Evolutionary conservation across 2,329 filamentous ascomycete genomes (phyloP), one percentile per base, ranked within the genome.

Genomic region (Trichoderma lentiforme): DNA sequence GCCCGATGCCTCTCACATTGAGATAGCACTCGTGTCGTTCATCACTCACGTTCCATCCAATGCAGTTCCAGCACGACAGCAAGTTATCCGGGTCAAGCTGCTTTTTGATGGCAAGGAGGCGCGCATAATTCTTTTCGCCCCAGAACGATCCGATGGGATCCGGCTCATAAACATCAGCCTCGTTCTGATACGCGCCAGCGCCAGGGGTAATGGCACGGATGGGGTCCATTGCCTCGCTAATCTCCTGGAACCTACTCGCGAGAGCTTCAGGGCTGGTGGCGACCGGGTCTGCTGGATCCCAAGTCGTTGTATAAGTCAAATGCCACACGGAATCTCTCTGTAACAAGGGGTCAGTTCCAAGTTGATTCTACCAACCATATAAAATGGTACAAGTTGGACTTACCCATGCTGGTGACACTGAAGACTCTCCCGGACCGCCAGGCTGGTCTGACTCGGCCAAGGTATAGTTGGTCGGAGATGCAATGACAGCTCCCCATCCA

Each of bases 11-110:
- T 43, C 70, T 39, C 28, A 70, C 65, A 15, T 58, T 57, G 9
- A 57, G 66, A 58, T 71, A 72, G 8, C 71, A 72, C 14, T 56
- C 66, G 21, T 65, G 60, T 34, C 66, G 57, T 7, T 61, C 21
- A 53, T 73, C 60, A 14, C 36, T 36, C n/a, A 53, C 30, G 12
- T 64, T 51, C 57, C 61, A 73, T 6, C 72, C 72, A 26, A 73
- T 32, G 77, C 72, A 73, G 24, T 56, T 64, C 63, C 58, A 73
- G 39, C 72, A 73, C 14, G 60, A 61, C 34, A 85, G 86, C 12
- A 88, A 68, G 6, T 77, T 76, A 1, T 78, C 63, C 8, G 83
- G 79, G 75, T 86, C 86, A 74, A 84, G 86, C 74, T 80, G 82
- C 34, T 80, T 75, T 82, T 89, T 89, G 53, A 88, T 79, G 3